Percentiles rank a stretch among this genome's conserved stretches.
Evolutionary conservation across 1,284 basidiomycete species (phyloP).

Genomic region (Ganoderma lucidum): DNA sequence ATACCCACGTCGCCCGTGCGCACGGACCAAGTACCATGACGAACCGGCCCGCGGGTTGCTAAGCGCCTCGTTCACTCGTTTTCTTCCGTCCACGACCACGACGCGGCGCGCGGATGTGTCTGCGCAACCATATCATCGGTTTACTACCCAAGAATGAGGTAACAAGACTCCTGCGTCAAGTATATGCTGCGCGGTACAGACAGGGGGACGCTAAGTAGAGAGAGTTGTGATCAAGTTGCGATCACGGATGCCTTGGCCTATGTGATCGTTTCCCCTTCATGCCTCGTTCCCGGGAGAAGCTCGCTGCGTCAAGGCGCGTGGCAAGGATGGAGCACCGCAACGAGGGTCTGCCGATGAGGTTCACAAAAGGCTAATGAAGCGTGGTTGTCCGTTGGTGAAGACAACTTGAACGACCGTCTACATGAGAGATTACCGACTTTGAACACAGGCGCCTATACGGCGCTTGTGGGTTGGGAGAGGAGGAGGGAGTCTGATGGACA

Average conservation of each 20-base stretch:
- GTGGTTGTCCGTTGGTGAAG: conserved; percentile 10
- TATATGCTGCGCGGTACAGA: too few relatives aligned
- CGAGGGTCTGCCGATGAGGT: conserved; percentile 14
- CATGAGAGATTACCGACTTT: background rate
- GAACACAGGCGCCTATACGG: background rate
- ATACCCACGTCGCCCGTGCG: conserved; percentile 23
- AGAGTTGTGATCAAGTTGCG: background rate
- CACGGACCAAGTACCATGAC: conserved; percentile 28
- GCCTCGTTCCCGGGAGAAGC: conserved; percentile 5
- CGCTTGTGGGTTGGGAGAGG: conserved; percentile 12
- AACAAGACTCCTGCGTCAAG: too few relatives aligned
- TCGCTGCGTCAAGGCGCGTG: background rate
- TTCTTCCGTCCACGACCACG: background rate
- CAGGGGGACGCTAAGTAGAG: background rate
- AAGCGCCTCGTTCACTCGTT: background rate
- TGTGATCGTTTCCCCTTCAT: background rate
- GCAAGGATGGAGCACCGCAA: conserved; percentile 25
- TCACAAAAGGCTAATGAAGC: conserved; percentile 1
- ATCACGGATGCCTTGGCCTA: background rate
- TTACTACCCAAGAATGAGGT: background rate
- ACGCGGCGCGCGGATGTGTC: background rate
- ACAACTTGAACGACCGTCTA: conserved; percentile 15
- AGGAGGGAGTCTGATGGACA: conserved; percentile 23
- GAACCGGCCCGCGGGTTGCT: conserved; percentile 23
- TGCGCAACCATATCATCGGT: background rate